Conservation (phyloP, 169 alveolate species). For the Cryptosporidium ubiquitum region DNA sequence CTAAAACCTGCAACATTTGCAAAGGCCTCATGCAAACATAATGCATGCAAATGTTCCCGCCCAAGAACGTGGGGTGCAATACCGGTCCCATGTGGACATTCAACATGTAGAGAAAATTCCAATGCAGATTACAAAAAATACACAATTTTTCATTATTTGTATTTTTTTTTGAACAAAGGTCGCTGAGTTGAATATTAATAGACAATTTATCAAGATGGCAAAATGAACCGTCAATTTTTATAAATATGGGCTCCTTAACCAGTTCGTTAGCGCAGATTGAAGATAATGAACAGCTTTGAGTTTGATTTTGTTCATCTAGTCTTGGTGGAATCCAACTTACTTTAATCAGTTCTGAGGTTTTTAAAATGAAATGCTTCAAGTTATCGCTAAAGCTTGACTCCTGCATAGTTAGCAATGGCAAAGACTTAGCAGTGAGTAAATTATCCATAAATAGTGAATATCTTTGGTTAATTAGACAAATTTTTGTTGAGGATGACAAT, state of each 20-base stretch:
- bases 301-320: background rate
- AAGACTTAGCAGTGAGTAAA: background rate
- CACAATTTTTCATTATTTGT: background rate
- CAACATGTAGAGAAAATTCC: slow-evolving; percentile 18
- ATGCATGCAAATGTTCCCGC: slow-evolving; percentile 35
- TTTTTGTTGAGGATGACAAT: background rate
- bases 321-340: slow-evolving; percentile 44
- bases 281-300: background rate
- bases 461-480: background rate
- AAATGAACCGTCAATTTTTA: slow-evolving; percentile 35
- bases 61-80: slow-evolving; percentile 31
- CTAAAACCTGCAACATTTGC: slow-evolving; percentile 6
- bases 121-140: slow-evolving; percentile 29
- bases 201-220: background rate
- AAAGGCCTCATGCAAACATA: background rate
- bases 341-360: slow-evolving; percentile 22
- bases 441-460: background rate
- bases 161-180: slow-evolving; percentile 23
- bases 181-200: background rate
- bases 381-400: background rate
- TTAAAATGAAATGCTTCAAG: background rate
- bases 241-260: slow-evolving; percentile 3
- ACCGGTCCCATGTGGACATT: slow-evolving; percentile 34
- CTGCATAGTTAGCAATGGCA: background rate
- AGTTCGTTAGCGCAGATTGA: background rate